These are phyloP conservation scores for Rhodotorula sp. DNA, from an alignment of 1,284 basidiomycete genomes.

Conservation along the genomic window DNA sequence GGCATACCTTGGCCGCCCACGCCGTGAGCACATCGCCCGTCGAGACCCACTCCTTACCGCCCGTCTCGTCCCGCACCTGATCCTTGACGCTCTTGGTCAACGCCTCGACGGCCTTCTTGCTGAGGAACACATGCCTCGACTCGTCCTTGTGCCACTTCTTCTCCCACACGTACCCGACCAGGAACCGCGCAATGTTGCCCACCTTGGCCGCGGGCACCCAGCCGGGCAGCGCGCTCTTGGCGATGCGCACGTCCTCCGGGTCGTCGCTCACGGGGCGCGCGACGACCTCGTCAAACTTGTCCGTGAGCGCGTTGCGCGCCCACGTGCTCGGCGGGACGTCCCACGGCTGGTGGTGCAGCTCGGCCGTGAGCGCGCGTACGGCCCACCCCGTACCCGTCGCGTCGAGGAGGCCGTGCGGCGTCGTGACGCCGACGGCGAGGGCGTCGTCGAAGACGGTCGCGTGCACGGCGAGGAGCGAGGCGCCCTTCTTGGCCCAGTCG, in stretches of 20 bases:
- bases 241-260: not conserved
- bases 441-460: conserved; percentile 1
- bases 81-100: not conserved
- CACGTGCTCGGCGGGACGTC: not conserved
- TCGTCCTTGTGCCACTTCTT: conserved; percentile 1
- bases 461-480: conserved; percentile 2
- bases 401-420: conserved; percentile 14
- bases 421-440: conserved; percentile 6
- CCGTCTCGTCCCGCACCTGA: not conserved
- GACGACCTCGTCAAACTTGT: not conserved
- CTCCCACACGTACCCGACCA: not conserved
- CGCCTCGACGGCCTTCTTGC: not conserved
- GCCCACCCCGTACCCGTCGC: conserved; percentile 6
- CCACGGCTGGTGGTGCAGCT: not conserved
- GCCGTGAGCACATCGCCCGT: conserved; percentile 9
- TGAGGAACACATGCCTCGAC: not conserved
- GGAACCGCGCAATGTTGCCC: not conserved
- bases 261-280: not conserved
- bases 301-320: not conserved
- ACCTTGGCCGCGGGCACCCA: not conserved
- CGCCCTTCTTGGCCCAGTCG: not conserved
- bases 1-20: conserved; percentile 8
- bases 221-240: not conserved
- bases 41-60: conserved; percentile 10
- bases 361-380: not conserved